Evolutionary conservation across 129 eudicot genomes (phyloP).

Genomic region (Centella asiatica): DNA sequence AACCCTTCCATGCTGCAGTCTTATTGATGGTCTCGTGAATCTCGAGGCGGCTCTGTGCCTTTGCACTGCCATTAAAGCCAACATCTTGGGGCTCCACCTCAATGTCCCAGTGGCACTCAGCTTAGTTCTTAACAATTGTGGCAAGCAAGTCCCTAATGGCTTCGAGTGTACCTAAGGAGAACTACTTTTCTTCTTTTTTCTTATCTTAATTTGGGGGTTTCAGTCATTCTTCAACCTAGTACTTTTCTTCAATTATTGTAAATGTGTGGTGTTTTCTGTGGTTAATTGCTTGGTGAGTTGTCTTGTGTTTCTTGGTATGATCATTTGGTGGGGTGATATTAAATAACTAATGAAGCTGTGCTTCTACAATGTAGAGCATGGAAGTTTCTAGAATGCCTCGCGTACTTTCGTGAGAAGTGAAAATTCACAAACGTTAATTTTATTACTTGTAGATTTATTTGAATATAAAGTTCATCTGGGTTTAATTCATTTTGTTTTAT

Average conservation of each 20-base stretch:
- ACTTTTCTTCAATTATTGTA: not conserved
- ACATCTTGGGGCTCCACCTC: constrained; percentile 53
- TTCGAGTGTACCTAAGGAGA: constrained; percentile 36
- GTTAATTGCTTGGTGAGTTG: not conserved
- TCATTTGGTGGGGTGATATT: not conserved
- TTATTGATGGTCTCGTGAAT: constrained; percentile 45
- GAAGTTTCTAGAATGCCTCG: not conserved
- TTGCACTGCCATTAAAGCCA: constrained; percentile 61
- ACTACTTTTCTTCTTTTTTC: not conserved
- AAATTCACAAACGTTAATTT: no score
- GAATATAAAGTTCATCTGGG: not conserved
- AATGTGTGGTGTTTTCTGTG: not conserved
- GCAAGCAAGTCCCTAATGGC: constrained; percentile 43
- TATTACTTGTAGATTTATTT: not conserved
- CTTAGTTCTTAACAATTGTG: constrained; percentile 56
- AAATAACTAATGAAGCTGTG: not conserved
- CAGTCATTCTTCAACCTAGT: not conserved
- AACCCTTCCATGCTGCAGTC: constrained; percentile 39
- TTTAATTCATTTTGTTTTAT: no score
- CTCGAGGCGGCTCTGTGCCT: constrained; percentile 71
- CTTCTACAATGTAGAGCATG: not conserved
- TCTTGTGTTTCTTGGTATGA: constrained; percentile 1
- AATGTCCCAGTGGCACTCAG: constrained; percentile 56
- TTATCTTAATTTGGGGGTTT: not conserved
- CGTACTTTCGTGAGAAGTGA: not conserved